Conservation (phyloP, 148 eudicot genomes). For the Arbutus unedo region DNA sequence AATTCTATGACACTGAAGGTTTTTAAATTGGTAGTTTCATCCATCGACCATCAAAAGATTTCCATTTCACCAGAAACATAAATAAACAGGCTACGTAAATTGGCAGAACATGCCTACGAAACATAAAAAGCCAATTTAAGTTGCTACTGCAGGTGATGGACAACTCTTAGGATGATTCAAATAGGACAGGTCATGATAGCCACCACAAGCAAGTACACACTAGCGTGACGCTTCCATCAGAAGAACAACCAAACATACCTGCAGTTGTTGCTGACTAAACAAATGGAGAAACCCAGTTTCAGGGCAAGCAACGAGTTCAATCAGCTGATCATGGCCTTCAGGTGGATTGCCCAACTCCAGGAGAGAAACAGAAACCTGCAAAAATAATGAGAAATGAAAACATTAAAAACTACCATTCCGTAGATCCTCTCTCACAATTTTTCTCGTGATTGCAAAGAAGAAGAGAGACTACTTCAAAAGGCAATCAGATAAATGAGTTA, state of each 20-base stretch:
- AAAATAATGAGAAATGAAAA: slow-evolving; percentile 4
- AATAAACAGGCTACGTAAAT: not conserved
- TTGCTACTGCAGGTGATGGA: not conserved
- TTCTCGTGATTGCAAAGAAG: not conserved
- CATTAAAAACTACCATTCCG: not conserved
- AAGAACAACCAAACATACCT: slow-evolving; percentile 38
- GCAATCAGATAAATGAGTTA: not conserved
- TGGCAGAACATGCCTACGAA: not conserved
- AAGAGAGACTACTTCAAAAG: not conserved
- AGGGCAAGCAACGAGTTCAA: slow-evolving; percentile 75
- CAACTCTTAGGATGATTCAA: not conserved
- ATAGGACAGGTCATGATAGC: not conserved
- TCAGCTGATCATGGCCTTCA: slow-evolving; percentile 63
- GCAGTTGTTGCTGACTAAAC: slow-evolving; percentile 87
- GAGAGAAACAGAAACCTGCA: slow-evolving; percentile 78
- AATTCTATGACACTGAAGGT: not conserved
- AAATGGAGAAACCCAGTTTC: slow-evolving; percentile 65
- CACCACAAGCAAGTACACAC: not conserved
- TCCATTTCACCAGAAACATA: not conserved
- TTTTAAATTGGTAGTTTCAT: not conserved
- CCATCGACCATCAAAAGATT: not conserved
- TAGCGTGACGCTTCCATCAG: not conserved
- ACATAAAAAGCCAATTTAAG: not conserved
- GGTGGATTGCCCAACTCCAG: slow-evolving; percentile 62
- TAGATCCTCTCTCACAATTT: not conserved